phyloP scores from a whole-genome alignment of 1,284 basidiomycete species.

The Cronartium quercuum region DNA sequence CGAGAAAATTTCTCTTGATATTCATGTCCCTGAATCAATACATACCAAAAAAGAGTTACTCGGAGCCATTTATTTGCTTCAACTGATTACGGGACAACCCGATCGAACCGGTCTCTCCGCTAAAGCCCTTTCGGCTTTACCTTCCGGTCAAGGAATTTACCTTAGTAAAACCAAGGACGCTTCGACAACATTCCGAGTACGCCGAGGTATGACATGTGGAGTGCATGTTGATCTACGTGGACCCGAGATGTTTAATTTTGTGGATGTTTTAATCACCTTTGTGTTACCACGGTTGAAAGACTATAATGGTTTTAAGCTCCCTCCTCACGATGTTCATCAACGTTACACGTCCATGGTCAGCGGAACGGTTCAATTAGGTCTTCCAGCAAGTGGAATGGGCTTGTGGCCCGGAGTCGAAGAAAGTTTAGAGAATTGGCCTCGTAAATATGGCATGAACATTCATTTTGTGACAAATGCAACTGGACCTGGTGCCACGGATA shows the following conservation, averaged over 20 bases:
- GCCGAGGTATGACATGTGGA: conserved; percentile 74
- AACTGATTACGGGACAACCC: conserved; percentile 79
- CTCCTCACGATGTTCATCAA: conserved; percentile 53
- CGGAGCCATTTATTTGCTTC: conserved; percentile 74
- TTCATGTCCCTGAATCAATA: conserved; percentile 55
- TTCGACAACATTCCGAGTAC: conserved; percentile 74
- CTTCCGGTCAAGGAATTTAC: conserved; percentile 65
- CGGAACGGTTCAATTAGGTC: conserved; percentile 82
- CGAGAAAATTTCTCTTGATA: conserved; percentile 77
- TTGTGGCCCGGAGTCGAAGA: conserved; percentile 85
- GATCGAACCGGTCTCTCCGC: conserved; percentile 58
- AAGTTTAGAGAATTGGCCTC: conserved; percentile 80
- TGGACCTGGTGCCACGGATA: conserved; percentile 76
- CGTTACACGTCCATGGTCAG: conserved; percentile 52
- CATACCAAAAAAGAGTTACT: conserved; percentile 70
- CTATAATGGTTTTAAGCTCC: conserved; percentile 72
- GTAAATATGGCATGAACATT: conserved; percentile 77
- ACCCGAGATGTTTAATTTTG: conserved; percentile 86
- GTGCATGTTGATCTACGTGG: conserved; percentile 85
- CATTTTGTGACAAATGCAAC: conserved; percentile 79
- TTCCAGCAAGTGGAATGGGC: conserved; percentile 74
- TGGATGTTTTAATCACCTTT: conserved; percentile 82
- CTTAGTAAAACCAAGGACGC: conserved; percentile 71
- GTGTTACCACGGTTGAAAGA: conserved; percentile 87
- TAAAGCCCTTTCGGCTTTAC: conserved; percentile 52